These are phyloP conservation scores for Pestalotiopsis sp. DNA, from an alignment of 2,329 filamentous ascomycete genomes.

Conservation along the genomic window DNA sequence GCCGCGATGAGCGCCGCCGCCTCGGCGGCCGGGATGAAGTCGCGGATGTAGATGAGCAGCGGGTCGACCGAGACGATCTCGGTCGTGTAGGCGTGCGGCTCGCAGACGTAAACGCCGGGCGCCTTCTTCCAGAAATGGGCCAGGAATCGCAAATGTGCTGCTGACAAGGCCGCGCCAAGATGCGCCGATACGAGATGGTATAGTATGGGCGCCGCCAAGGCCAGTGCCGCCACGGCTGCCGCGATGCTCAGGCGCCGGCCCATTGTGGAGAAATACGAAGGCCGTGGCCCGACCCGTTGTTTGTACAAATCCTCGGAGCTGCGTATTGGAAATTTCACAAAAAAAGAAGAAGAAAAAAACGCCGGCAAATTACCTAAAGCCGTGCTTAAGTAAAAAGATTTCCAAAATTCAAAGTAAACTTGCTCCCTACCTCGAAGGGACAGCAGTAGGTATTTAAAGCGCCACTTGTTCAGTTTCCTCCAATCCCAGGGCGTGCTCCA, in stretches of 20 bases:
- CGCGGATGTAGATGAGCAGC: constrained; percentile 41
- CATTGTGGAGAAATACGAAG: background rate
- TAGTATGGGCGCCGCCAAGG: constrained; percentile 16
- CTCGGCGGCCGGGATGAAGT: constrained; percentile 34
- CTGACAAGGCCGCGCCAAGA: background rate
- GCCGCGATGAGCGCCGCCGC: constrained; percentile 31
- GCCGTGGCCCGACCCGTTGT: background rate
- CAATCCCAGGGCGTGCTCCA: background rate
- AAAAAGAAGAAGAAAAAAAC: background rate
- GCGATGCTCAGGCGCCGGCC: constrained; percentile 10
- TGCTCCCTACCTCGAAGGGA: background rate
- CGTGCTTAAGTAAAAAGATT: background rate
- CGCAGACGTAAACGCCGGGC: constrained; percentile 28
- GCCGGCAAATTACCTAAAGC: background rate
- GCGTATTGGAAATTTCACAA: background rate
- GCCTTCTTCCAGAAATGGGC: background rate
- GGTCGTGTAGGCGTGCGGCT: constrained; percentile 33
- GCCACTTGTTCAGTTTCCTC: background rate
- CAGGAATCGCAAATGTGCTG: constrained; percentile 8
- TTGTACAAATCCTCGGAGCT: background rate
- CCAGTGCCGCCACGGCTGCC: constrained; percentile 15
- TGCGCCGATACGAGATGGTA: constrained; percentile 12
- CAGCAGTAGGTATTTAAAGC: background rate
- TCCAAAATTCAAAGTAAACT: background rate
- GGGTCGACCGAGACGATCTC: constrained; percentile 40